Percentiles rank a stretch among this genome's conserved stretches.
Conservation (phyloP, 768 basidiomycete genomes). For the Pleurotus tuber-regium region DNA sequence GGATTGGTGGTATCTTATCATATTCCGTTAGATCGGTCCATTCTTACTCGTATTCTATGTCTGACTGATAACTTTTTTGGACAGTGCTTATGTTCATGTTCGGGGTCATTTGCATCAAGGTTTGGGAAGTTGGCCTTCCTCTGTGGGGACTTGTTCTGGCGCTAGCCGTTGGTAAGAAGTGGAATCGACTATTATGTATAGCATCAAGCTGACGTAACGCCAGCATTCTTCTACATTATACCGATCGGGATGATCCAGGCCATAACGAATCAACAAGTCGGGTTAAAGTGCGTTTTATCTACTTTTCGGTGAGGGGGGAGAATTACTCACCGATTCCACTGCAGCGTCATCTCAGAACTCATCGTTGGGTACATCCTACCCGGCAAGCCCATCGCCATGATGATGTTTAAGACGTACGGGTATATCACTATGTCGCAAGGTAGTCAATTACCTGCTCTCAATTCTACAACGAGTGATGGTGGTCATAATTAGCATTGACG, state of each 20-base stretch:
- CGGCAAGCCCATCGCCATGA: constrained; percentile 76
- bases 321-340: neutral
- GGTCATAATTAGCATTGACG: constrained; percentile 41
- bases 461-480: neutral
- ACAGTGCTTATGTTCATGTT: constrained; percentile 63
- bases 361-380: constrained; percentile 80
- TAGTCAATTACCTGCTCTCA: constrained; percentile 2
- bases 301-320: constrained; percentile 52
- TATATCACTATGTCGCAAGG: constrained; percentile 67
- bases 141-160: constrained; percentile 56
- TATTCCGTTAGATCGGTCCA: constrained; percentile 50
- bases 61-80: constrained; percentile 4
- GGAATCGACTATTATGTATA: too few relatives aligned
- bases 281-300: constrained; percentile 43
- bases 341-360: constrained; percentile 73
- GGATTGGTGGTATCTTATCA: constrained; percentile 78
- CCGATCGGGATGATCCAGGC: constrained; percentile 79
- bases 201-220: too few relatives aligned
- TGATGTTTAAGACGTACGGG: constrained; percentile 86
- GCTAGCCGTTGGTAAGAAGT: constrained; percentile 54
- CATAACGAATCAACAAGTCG: constrained; percentile 49
- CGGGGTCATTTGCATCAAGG: constrained; percentile 64
- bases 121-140: constrained; percentile 59
- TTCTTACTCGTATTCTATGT: constrained; percentile 21
- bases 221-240: constrained; percentile 64